Base-by-base conservation (phyloP, 2,329 filamentous ascomycete genomes). In the Ascochyta lentis region DNA sequence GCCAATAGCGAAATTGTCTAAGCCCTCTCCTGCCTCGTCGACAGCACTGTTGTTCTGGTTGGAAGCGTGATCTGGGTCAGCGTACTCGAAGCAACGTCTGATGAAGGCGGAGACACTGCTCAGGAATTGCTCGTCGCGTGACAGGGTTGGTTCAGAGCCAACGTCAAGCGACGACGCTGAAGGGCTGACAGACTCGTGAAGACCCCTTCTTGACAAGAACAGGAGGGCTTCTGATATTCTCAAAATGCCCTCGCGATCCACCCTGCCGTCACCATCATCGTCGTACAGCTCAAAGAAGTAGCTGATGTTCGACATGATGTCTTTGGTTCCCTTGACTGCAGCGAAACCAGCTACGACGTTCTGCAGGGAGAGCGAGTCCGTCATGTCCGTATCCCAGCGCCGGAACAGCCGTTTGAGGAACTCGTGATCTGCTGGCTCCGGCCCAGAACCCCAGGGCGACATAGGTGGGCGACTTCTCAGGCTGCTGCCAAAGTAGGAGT, bases 241-340 rank as follows among this genome's bases (percentile, higher is more conserved):
- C 40, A 99, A 77, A 54, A 99, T 99, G 6, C 95, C 95, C 76
- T 99, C 95, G 10, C 95, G 87, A 69, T 98, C 95, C 5, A 99
- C 93, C 66, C 86, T 92, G 24, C 95, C 95, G 71, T 96, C 92
- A 1, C 87, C 85, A 67, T 94, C 89, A 63, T 99, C 94, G 71
- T 99, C 95, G 74, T 98, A 97, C 0, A 99, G 85, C 69, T 97
- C 91, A 67, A 99, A 99, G 76, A 99, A 98, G 77, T 98, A 98
- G 57, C 88, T 95, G 70, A 99, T 98, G 55, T 91, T 95, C 27
- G 91, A 91, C 94, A 99, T 97, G 63, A 99, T 97, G 75, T 99
- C 95, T 42, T 89, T 88, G 51, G 90, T 92, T 8, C 95, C 94
- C 75, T 96, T 98, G 69, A 99, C 91, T 13, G 90, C 87, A 2